Evolutionary conservation across 2,329 filamentous ascomycete genomes (phyloP).

Genomic region (Xylariales sp.): DNA sequence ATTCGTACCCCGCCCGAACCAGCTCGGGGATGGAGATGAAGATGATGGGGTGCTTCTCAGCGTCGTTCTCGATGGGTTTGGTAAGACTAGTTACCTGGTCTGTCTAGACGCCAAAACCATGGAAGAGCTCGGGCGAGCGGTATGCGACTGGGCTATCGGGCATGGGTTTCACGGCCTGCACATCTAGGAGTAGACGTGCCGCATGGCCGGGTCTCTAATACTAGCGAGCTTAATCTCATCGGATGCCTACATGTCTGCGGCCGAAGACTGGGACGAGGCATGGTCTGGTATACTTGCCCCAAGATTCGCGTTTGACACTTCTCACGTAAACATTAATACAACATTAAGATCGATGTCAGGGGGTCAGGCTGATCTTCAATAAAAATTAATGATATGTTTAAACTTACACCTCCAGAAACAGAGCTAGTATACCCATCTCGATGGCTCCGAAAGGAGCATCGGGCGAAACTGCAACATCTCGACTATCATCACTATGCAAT

Average conservation of each 20-base stretch:
- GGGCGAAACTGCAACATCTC: background rate
- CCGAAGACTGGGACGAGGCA: background rate
- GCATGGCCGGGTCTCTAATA: background rate
- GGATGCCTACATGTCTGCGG: background rate
- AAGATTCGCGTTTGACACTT: too few relatives aligned
- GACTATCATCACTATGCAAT: background rate
- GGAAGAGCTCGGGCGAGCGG: slow-evolving; percentile 72
- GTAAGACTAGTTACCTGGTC: slow-evolving; percentile 71
- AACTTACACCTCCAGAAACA: background rate
- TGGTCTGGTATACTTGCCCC: background rate
- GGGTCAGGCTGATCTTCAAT: background rate
- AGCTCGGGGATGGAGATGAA: slow-evolving; percentile 35
- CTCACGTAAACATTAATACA: background rate
- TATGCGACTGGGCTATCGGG: slow-evolving; percentile 68
- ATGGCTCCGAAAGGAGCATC: too few relatives aligned
- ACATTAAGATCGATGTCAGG: background rate
- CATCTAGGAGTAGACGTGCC: slow-evolving; percentile 2
- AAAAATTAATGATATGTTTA: background rate
- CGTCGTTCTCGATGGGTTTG: slow-evolving; percentile 72
- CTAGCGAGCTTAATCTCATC: background rate
- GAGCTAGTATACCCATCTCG: background rate
- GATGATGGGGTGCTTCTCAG: slow-evolving; percentile 58
- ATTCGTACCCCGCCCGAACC: slow-evolving; percentile 67
- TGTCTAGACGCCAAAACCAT: slow-evolving; percentile 72
- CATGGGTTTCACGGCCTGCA: slow-evolving; percentile 75